Conservation (phyloP, 768 basidiomycete species). For the Coprinopsis sp. region DNA sequence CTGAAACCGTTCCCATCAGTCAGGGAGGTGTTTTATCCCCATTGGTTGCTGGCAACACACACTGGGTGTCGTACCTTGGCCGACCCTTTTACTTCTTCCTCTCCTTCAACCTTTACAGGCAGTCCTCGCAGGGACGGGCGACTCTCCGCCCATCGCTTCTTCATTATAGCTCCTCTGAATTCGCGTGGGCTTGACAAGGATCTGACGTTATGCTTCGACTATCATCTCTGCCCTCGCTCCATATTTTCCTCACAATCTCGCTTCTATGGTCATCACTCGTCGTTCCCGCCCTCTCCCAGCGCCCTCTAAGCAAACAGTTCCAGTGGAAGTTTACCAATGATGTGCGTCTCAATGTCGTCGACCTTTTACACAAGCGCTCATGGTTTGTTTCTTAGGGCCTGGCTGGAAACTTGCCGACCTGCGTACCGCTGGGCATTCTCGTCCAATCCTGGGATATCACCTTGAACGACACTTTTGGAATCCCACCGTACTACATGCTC, state of each 20-base stretch:
- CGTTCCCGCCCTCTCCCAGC: neutral
- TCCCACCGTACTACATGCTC: constrained; percentile 39
- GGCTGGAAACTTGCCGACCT: constrained; percentile 22
- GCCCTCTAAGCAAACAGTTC: constrained; percentile 18
- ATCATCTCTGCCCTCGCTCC: neutral
- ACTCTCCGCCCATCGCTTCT: too few relatives aligned
- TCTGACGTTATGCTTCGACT: neutral
- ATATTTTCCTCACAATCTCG: too few relatives aligned
- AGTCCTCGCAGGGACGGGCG: too few relatives aligned
- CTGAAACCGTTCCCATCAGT: too few relatives aligned
- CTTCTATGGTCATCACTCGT: neutral
- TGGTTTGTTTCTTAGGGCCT: constrained; percentile 3
- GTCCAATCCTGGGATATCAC: constrained; percentile 20
- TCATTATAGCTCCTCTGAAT: neutral
- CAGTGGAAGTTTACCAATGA: constrained; percentile 28
- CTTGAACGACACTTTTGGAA: constrained; percentile 15
- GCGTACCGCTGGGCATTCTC: constrained; percentile 20
- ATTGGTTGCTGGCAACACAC: too few relatives aligned
- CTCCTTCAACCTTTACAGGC: too few relatives aligned
- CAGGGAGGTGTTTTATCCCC: too few relatives aligned
- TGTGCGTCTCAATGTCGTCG: constrained; percentile 15
- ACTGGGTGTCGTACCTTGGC: too few relatives aligned
- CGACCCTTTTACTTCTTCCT: too few relatives aligned
- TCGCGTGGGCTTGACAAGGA: neutral
- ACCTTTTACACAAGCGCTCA: neutral